Percentiles rank a stretch among this genome's conserved stretches.
These are phyloP conservation scores for Saccharomyces hybrid DNA, from an alignment of 1,139 yeast species.

Conservation along the genomic window DNA sequence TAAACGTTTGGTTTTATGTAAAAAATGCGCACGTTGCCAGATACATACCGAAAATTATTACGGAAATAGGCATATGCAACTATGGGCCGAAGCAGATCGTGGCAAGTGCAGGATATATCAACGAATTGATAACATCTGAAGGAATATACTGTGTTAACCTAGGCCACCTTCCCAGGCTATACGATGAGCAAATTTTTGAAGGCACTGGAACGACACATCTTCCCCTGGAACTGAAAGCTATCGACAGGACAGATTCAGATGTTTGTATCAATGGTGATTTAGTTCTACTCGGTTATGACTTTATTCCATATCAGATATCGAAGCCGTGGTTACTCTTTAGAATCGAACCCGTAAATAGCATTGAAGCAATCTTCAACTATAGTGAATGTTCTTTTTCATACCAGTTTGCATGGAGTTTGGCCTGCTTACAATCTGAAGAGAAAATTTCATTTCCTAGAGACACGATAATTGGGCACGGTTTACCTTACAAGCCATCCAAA, in stretches of 20 bases:
- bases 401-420: not conserved
- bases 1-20: conserved; percentile 7
- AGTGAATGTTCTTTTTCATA: conserved; percentile 1
- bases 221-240: conserved; percentile 4
- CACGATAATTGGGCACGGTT: not conserved
- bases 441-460: not conserved
- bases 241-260: conserved; percentile 4
- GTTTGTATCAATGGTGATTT: conserved; percentile 6
- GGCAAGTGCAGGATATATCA: conserved; percentile 7
- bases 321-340: conserved; percentile 17
- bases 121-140: conserved; percentile 15
- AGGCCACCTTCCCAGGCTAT: conserved; percentile 10
- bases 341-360: conserved; percentile 7
- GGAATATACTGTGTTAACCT: conserved; percentile 18
- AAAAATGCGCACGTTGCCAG: conserved; percentile 2
- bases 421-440: not conserved
- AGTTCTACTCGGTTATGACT: conserved; percentile 17
- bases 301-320: conserved; percentile 6
- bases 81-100: conserved; percentile 4
- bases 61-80: conserved; percentile 2
- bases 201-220: not conserved
- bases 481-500: conserved; percentile 1
- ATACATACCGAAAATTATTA: conserved; percentile 5
- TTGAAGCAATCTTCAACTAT: conserved; percentile 3
- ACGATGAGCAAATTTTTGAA: conserved; percentile 1